A percentile compares a stretch with the other conserved stretches of the same genome.
Evolutionary conservation across 169 alveolate genomes (phyloP).

Genomic region (Cryptosporidium felis): DNA sequence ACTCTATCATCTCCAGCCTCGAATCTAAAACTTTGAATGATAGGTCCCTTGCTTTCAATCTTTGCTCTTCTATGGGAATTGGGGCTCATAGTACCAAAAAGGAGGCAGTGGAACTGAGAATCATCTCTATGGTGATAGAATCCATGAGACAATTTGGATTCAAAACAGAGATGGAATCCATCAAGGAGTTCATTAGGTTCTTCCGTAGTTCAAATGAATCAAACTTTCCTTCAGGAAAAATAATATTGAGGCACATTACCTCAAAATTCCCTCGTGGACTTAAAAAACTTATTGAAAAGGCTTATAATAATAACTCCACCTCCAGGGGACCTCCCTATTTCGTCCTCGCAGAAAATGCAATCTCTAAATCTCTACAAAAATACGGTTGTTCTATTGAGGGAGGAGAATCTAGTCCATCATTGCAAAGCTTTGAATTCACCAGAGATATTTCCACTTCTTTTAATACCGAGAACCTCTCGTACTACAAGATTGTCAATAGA

Average conservation of each 20-base stretch:
- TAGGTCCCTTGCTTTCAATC: slow-evolving; percentile 10
- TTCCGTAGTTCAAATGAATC: not conserved
- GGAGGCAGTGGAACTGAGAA: slow-evolving; percentile 47
- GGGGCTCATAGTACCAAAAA: slow-evolving; percentile 69
- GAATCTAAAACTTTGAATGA: not conserved
- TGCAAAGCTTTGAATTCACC: not conserved
- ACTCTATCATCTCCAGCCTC: not conserved
- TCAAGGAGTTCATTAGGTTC: slow-evolving; percentile 3
- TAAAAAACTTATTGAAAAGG: slow-evolving; percentile 1
- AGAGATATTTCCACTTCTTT: not conserved
- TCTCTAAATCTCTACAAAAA: not conserved
- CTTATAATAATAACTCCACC: not conserved
- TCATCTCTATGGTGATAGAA: slow-evolving; percentile 48
- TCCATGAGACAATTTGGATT: slow-evolving; percentile 57
- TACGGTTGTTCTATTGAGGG: not conserved
- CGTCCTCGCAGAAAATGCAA: not conserved
- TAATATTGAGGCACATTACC: not conserved
- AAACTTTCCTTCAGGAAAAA: slow-evolving; percentile 7
- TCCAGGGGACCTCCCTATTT: slow-evolving; percentile 29
- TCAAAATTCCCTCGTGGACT: slow-evolving; percentile 22
- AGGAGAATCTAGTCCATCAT: not conserved
- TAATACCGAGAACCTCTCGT: not conserved
- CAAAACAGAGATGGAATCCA: not conserved
- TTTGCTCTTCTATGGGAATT: slow-evolving; percentile 36
- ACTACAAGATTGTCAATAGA: slow-evolving; percentile 10